Percentiles rank a stretch among this genome's conserved stretches.
phyloP scores from a whole-genome alignment of 1,284 basidiomycete species.

The Ceratobasidium sp. region DNA sequence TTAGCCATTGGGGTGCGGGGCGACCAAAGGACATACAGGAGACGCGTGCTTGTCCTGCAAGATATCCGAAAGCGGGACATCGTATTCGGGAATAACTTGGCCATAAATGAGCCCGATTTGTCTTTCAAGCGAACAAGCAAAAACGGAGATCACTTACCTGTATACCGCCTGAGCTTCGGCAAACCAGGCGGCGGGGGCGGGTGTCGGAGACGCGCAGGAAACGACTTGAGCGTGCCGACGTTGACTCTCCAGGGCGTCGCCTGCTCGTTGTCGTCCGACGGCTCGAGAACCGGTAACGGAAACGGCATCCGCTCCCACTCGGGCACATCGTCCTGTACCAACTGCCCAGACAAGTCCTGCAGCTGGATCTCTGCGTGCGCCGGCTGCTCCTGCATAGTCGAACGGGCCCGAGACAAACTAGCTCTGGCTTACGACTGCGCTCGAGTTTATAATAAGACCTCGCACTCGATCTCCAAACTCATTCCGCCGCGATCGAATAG shows the following conservation, averaged over 20 bases:
- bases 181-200: conserved; percentile 3
- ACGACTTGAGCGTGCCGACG: not conserved
- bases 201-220: conserved; percentile 10
- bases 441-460: no score
- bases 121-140: not conserved
- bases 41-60: conserved; percentile 35
- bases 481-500: no score
- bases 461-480: no score
- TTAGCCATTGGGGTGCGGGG: not conserved
- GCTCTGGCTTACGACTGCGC: no score
- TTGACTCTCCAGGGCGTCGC: conserved; percentile 11
- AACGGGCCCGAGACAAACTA: no score
- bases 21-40: conserved; percentile 13
- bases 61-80: conserved; percentile 38
- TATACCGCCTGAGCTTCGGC: conserved; percentile 19
- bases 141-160: conserved; percentile 1
- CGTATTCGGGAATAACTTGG: conserved; percentile 40
- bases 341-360: conserved; percentile 21
- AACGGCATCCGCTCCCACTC: conserved; percentile 28
- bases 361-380: conserved; percentile 20
- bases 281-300: conserved; percentile 22
- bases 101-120: not conserved
- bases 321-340: not conserved
- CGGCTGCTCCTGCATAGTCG: no score
- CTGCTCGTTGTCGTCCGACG: conserved; percentile 32